Evolutionary conservation across 768 basidiomycete genomes (phyloP).

Genomic region (Pulveroboletus frians): DNA sequence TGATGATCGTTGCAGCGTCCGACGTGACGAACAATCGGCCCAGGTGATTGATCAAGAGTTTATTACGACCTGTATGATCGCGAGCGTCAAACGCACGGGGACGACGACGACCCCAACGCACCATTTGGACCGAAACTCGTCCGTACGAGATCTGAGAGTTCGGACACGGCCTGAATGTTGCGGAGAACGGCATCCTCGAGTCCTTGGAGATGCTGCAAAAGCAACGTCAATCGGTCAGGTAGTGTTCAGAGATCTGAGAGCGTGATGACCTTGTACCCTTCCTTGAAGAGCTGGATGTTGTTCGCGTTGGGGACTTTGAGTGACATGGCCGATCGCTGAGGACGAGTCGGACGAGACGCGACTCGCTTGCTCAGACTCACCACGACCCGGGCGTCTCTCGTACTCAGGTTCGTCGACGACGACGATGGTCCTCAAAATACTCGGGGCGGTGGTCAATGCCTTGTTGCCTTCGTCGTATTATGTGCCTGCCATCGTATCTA

Average conservation of each 20-base stretch:
- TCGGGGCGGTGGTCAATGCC: conserved; percentile 34
- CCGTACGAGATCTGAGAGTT: conserved; percentile 90
- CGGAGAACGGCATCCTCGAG: conserved; percentile 96
- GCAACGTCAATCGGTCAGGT: conserved; percentile 4
- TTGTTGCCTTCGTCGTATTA: conserved; percentile 57
- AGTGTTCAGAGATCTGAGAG: conserved; percentile 3
- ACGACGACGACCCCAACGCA: conserved; percentile 34
- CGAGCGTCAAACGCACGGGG: conserved; percentile 1
- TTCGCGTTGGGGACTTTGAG: conserved; percentile 90
- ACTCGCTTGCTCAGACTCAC: not conserved
- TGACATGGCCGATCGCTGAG: conserved; percentile 53
- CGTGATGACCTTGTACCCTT: conserved; percentile 79
- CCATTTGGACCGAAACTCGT: conserved; percentile 97
- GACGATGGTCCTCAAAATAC: conserved; percentile 51
- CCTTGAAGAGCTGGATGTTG: conserved; percentile 91
- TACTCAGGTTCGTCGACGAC: not conserved
- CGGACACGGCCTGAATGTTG: conserved; percentile 94
- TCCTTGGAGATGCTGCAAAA: conserved; percentile 66
- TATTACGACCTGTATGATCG: conserved; percentile 66
- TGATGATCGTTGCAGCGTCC: conserved; percentile 97
- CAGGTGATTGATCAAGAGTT: conserved; percentile 96
- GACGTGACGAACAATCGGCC: conserved; percentile 95
- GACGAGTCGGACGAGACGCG: conserved; percentile 1
- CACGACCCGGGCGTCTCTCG: no score
- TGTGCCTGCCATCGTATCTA: conserved; percentile 43